Evolutionary conservation across 2,329 filamentous ascomycete species (phyloP).

Genomic region (Diaporthe ilicicola): DNA sequence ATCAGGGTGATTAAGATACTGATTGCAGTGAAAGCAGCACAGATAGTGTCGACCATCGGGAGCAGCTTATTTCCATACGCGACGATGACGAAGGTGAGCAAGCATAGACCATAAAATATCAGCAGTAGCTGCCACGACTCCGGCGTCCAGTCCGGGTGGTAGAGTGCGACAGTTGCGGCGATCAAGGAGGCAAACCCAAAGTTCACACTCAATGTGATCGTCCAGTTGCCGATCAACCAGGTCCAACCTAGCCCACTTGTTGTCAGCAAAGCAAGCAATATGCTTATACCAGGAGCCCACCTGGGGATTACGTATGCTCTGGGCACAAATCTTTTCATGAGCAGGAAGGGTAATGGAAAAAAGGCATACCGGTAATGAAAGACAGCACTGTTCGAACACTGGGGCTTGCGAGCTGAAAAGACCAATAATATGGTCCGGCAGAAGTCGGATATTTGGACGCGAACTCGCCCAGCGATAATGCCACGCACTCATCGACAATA

Average conservation of each 20-base stretch:
- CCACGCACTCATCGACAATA: slow-evolving; percentile 60
- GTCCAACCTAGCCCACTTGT: slow-evolving; percentile 50
- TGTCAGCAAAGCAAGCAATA: background rate
- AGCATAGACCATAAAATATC: slow-evolving; percentile 68
- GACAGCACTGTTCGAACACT: slow-evolving; percentile 54
- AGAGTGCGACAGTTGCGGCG: slow-evolving; percentile 60
- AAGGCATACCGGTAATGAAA: slow-evolving; percentile 50
- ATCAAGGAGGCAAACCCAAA: slow-evolving; percentile 65
- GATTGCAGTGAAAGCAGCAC: slow-evolving; percentile 62
- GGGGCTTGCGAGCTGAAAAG: slow-evolving; percentile 55
- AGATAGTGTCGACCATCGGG: slow-evolving; percentile 66
- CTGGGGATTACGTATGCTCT: accelerated
- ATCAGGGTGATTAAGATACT: slow-evolving; percentile 67
- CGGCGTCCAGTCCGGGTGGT: slow-evolving; percentile 60
- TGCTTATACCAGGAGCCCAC: accelerated
- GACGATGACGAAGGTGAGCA: slow-evolving; percentile 63
- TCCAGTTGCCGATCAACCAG: slow-evolving; percentile 62
- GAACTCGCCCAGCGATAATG: slow-evolving; percentile 59
- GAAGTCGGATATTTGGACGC: slow-evolving; percentile 61
- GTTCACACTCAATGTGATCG: slow-evolving; percentile 61
- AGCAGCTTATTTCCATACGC: slow-evolving; percentile 65
- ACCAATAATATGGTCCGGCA: slow-evolving; percentile 63
- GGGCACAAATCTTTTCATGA: background rate
- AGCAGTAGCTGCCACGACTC: slow-evolving; percentile 66
- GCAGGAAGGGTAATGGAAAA: no score